Percentiles rank a stretch among this genome's conserved stretches.
Evolutionary conservation across 352 stramenopile species (phyloP).

Genomic region (Thalassiosira mediterranea): DNA sequence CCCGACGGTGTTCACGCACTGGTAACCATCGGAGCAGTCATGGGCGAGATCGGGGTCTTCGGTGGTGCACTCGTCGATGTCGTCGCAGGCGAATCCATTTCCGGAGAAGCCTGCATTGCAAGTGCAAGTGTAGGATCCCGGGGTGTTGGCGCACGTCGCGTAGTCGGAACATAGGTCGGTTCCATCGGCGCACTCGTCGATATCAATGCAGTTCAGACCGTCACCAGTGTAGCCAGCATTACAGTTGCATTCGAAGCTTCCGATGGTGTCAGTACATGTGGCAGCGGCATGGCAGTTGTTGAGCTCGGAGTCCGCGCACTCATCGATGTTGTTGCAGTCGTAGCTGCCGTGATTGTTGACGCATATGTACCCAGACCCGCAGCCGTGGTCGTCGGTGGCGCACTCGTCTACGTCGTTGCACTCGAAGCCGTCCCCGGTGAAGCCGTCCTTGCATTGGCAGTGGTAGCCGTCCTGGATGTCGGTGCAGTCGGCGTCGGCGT

Average conservation of each 20-base stretch:
- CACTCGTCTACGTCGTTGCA: slow-evolving; percentile 11
- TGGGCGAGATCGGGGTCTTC: no score
- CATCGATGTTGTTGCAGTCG: slow-evolving; percentile 9
- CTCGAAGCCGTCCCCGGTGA: neutral
- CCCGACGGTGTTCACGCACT: no score
- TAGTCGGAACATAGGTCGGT: no score
- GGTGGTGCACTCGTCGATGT: slow-evolving; percentile 22
- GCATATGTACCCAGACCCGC: neutral
- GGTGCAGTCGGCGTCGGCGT: neutral
- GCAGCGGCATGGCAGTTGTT: slow-evolving; percentile 11
- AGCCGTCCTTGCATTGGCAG: slow-evolving; percentile 11
- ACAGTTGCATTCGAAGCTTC: slow-evolving; percentile 5
- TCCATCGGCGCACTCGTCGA: neutral
- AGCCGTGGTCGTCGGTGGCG: neutral
- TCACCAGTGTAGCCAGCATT: neutral
- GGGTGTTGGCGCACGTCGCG: neutral
- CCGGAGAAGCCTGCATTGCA: neutral
- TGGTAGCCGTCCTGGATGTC: neutral
- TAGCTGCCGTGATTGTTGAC: neutral
- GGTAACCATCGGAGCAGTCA: no score
- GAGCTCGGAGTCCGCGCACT: neutral
- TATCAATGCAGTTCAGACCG: no score
- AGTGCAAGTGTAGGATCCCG: neutral
- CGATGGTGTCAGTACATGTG: slow-evolving; percentile 3
- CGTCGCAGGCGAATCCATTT: neutral